Base-by-base conservation (phyloP, 2,329 filamentous ascomycete species). In the Clonostachys byssicola region DNA sequence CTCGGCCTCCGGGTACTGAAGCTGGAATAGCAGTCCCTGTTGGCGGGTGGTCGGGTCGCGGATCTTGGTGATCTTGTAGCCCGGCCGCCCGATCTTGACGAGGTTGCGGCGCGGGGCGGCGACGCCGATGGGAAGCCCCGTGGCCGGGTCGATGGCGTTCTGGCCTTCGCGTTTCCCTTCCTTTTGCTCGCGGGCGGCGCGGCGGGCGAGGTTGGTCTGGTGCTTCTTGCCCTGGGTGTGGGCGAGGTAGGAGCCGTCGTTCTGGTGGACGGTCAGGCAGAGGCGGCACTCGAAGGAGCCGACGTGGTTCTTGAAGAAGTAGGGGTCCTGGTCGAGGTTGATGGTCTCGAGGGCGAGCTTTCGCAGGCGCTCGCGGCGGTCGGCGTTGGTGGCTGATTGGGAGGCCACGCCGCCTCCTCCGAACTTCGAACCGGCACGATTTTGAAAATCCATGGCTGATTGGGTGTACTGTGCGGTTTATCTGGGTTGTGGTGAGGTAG, bases 241-340 rank as follows among this genome's bases (percentile, higher is more conserved):
- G 2, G 94, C 94, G 56, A 99, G 90, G 71, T 99, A 99, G 43
- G 92, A 96, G 53, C 94, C 94, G 73, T 99, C 94, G 67, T 99
- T 99, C 63, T 99, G 94, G 77, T 99, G 94, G 5, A 97, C 92
- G 0, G 94, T 99, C 23, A 99, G 77, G 63, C 94, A 99, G 39
- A 99, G 86, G 33, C 94, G 89, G 68, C 94, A 99, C 71, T 99
- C 94, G 71, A 96, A 99, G 62, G 88, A 94, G 62, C 94, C 94
- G 60, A 97, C 89, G 70, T 99, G 92, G 77, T 99, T 99, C 70
- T 95, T 95, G 85, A 99, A 99, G 77, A 97, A 96, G 81, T 97
- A 99, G 0, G 94, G 94, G 73, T 99, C 94, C 73, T 96, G 97
- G 73, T 97, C 94, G 53, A 97, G 88, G 74, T 97, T 92, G 77